Conservation (phyloP, 352 stramenopile genomes). For the Globisporangium apiculatum region DNA sequence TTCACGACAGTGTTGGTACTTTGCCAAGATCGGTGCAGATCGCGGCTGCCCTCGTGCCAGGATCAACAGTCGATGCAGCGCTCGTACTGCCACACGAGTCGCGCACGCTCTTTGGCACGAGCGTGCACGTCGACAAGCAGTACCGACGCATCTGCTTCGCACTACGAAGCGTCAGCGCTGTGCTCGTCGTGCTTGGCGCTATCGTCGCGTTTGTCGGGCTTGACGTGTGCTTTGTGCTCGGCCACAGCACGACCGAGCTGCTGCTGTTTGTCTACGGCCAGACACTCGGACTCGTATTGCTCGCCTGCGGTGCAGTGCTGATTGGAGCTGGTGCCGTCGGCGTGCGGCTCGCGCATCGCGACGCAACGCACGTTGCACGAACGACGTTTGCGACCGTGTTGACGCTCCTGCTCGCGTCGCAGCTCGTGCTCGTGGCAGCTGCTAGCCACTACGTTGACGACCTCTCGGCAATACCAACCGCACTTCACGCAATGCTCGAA, state of each 20-base stretch:
- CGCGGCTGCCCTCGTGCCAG: constrained; percentile 1
- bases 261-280: constrained; percentile 44
- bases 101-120: constrained; percentile 41
- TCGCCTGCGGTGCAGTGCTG: constrained; percentile 19
- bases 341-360: constrained; percentile 14
- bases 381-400: constrained; percentile 24
- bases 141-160: constrained; percentile 25
- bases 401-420: constrained; percentile 20
- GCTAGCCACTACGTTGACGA: constrained; percentile 35
- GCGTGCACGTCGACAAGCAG: constrained; percentile 18
- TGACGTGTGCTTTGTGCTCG: constrained; percentile 44
- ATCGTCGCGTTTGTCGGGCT: constrained; percentile 40
- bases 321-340: constrained; percentile 20
- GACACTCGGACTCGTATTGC: constrained; percentile 22
- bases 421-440: constrained; percentile 27
- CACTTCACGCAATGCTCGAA: constrained; percentile 16
- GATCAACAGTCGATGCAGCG: neutral
- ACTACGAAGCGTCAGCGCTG: constrained; percentile 26
- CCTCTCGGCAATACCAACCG: constrained; percentile 24
- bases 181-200: constrained; percentile 28
- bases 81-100: constrained; percentile 34
- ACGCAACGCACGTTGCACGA: constrained; percentile 23
- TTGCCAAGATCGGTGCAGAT: neutral
- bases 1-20: neutral
- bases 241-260: constrained; percentile 41